A percentile compares a stretch with the other conserved stretches of the same genome.
phyloP scores from a whole-genome alignment of 177 flowering plant genomes.

The Vitis hybrid region DNA sequence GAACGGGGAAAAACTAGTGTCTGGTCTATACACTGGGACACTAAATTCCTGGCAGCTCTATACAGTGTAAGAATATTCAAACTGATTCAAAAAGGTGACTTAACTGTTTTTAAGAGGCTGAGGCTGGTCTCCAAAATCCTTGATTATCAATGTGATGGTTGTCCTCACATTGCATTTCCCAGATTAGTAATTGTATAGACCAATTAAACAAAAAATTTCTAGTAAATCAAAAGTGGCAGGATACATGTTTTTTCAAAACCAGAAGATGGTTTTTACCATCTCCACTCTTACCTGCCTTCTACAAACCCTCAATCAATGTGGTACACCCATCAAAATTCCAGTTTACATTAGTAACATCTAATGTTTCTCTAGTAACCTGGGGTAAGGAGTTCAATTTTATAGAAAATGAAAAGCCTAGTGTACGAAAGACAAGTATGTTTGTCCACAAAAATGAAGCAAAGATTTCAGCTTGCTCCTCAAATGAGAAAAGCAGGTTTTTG shows the following conservation, averaged over 20 bases:
- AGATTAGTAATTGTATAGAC: no score
- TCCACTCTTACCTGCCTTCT: no score
- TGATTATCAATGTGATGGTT: neutral
- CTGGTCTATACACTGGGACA: slow-evolving; percentile 56
- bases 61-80: slow-evolving; percentile 54
- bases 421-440: neutral
- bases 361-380: neutral
- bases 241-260: no score
- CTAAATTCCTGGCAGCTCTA: slow-evolving; percentile 48
- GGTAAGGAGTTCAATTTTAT: no score
- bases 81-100: neutral
- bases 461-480: neutral
- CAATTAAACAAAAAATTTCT: no score
- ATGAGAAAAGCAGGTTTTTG: neutral
- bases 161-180: neutral
- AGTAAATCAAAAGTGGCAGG: no score
- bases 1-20: slow-evolving; percentile 45
- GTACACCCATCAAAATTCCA: neutral
- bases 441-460: neutral
- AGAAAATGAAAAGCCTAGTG: no score
- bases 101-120: neutral
- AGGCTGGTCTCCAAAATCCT: no score
- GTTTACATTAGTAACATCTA: neutral
- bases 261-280: no score
- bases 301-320: neutral